phyloP scores from a whole-genome alignment of 1,284 basidiomycete genomes.

The Athelia psychrophila region DNA sequence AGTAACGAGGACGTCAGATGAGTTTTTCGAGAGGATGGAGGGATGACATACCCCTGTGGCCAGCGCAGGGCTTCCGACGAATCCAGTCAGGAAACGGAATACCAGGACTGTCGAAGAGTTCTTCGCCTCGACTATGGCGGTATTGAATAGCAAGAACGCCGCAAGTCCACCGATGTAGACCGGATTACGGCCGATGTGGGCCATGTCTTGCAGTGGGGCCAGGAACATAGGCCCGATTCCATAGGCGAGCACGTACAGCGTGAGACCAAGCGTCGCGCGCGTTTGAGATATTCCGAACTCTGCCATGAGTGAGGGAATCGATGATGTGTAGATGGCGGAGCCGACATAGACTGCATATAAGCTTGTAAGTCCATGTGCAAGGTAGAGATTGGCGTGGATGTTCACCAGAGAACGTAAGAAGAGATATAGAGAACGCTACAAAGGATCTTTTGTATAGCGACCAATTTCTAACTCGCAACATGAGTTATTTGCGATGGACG shows the following conservation, averaged over 20 bases:
- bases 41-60: conserved; percentile 25
- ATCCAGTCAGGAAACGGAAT: conserved; percentile 64
- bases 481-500: background rate
- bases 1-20: background rate
- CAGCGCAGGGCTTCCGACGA: conserved; percentile 39
- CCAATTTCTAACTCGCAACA: conserved; percentile 15
- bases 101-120: conserved; percentile 56
- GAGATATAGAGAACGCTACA: background rate
- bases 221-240: conserved; percentile 41
- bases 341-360: conserved; percentile 40
- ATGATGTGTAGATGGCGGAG: conserved; percentile 39
- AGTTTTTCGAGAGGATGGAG: background rate
- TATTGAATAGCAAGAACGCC: conserved; percentile 51
- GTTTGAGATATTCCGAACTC: conserved; percentile 50
- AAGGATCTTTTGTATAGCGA: background rate
- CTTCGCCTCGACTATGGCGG: conserved; percentile 56
- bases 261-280: conserved; percentile 31
- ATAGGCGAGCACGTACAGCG: conserved; percentile 30
- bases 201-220: conserved; percentile 50
- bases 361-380: no score
- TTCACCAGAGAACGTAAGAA: background rate
- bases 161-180: conserved; percentile 53
- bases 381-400: no score
- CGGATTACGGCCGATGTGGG: conserved; percentile 35
- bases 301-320: conserved; percentile 36